Conservation (phyloP, 1,139 yeast species). For the Suhomyces chickasaworum region DNA sequence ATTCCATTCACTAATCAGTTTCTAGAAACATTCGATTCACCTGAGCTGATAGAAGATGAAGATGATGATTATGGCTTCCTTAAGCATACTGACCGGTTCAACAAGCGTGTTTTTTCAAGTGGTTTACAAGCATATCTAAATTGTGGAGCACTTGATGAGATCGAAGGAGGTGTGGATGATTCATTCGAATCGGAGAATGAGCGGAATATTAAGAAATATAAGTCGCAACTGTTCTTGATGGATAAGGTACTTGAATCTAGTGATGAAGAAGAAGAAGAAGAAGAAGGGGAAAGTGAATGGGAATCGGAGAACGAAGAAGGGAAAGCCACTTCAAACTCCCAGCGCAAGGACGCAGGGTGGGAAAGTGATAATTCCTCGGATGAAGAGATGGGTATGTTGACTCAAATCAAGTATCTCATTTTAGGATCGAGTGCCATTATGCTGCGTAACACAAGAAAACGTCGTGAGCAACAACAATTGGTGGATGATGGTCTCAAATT, state of each 20-base stretch:
- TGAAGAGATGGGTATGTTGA: slow-evolving; percentile 34
- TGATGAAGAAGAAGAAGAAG: slow-evolving; percentile 21
- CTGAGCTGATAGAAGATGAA: slow-evolving; percentile 13
- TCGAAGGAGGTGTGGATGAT: slow-evolving; percentile 20
- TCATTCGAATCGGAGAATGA: slow-evolving; percentile 16
- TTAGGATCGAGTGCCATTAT: slow-evolving; percentile 29
- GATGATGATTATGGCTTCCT: slow-evolving; percentile 40
- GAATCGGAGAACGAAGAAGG: slow-evolving; percentile 20
- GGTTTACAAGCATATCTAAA: slow-evolving; percentile 30
- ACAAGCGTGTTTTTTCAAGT: slow-evolving; percentile 35
- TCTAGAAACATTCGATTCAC: slow-evolving; percentile 13
- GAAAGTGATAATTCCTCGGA: slow-evolving; percentile 18
- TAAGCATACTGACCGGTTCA: slow-evolving; percentile 32
- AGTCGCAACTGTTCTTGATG: slow-evolving; percentile 38
- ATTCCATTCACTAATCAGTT: slow-evolving; percentile 21
- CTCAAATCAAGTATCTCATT: slow-evolving; percentile 37
- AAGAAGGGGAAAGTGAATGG: slow-evolving; percentile 18
- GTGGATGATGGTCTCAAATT: slow-evolving; percentile 47
- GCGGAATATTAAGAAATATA: slow-evolving; percentile 33
- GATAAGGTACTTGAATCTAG: slow-evolving; percentile 11
- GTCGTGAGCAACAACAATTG: slow-evolving; percentile 25
- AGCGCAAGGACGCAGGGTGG: slow-evolving; percentile 12
- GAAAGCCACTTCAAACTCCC: not conserved
- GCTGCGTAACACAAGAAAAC: slow-evolving; percentile 19
- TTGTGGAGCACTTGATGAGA: slow-evolving; percentile 23